These are phyloP conservation scores for Penstemon barbatus DNA, from an alignment of 257 asterid genomes.

Conservation along the genomic window DNA sequence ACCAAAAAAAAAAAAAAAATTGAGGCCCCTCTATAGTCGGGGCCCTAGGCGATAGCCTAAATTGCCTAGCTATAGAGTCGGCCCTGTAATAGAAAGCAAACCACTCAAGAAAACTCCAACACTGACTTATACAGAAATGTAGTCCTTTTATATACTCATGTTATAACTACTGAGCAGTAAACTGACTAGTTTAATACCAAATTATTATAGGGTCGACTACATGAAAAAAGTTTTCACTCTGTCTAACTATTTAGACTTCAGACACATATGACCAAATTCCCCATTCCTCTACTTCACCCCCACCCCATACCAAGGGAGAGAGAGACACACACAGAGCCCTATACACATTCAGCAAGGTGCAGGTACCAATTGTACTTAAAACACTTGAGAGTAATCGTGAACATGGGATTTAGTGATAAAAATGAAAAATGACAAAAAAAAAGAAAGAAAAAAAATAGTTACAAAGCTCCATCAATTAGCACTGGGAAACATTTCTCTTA, in stretches of 20 bases:
- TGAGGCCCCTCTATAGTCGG: too few species aligned
- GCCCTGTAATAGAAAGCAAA: slow-evolving; percentile 27
- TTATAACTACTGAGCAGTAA: neutral
- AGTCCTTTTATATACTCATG: neutral
- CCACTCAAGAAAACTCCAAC: neutral
- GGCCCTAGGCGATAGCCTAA: too few species aligned
- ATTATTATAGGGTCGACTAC: neutral
- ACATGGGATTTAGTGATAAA: neutral
- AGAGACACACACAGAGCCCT: neutral
- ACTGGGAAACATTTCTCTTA: too few species aligned
- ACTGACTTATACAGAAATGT: neutral
- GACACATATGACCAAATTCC: neutral
- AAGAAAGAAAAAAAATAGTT: too few species aligned
- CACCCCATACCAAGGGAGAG: neutral
- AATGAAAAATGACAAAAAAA: neutral
- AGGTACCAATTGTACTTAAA: neutral
- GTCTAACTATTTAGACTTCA: neutral
- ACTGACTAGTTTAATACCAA: neutral
- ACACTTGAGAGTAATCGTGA: neutral
- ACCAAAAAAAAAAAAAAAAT: too few species aligned
- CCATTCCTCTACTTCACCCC: neutral
- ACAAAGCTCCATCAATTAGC: too few species aligned
- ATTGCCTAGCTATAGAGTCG: too few species aligned
- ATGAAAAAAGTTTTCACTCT: neutral
- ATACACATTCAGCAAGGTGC: neutral